Conservation (phyloP, 163 green algal genomes). For the Prototheca wickerhamii region DNA sequence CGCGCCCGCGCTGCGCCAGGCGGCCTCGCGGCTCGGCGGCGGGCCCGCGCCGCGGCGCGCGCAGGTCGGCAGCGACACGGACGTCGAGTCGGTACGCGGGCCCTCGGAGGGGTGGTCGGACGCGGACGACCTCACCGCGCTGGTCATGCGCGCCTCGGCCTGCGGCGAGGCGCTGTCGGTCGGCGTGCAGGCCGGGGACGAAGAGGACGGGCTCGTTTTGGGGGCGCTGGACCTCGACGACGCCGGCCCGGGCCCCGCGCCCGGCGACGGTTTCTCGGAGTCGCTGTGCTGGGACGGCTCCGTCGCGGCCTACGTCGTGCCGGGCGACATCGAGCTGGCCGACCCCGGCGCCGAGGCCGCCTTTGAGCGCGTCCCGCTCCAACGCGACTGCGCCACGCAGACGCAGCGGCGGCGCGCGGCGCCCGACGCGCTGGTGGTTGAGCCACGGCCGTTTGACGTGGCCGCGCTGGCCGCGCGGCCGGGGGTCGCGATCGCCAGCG, state of each 20-base stretch:
- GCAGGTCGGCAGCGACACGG: background rate
- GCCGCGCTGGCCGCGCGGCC: background rate
- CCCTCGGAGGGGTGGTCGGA: constrained; percentile 20
- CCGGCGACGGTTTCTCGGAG: background rate
- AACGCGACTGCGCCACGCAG: constrained; percentile 22
- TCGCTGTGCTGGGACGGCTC: background rate
- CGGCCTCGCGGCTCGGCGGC: background rate
- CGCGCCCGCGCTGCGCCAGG: background rate
- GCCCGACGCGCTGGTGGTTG: background rate
- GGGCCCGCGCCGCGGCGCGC: too few relatives aligned
- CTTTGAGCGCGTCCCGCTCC: constrained; percentile 17
- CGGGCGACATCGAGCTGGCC: constrained; percentile 1
- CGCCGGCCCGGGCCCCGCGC: background rate
- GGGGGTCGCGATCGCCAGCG: background rate
- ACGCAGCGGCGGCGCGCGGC: constrained; percentile 1
- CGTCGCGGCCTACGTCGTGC: background rate
- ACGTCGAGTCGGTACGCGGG: constrained; percentile 8
- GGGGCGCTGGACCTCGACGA: background rate
- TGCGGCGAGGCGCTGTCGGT: background rate
- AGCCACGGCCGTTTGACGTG: background rate
- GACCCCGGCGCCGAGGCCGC: background rate
- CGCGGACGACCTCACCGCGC: constrained; percentile 9
- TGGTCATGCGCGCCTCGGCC: constrained; percentile 1
- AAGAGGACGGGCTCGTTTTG: background rate
- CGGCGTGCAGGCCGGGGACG: background rate